Conservation (phyloP, 352 stramenopile species). For the Globisporangium carolinianum region DNA sequence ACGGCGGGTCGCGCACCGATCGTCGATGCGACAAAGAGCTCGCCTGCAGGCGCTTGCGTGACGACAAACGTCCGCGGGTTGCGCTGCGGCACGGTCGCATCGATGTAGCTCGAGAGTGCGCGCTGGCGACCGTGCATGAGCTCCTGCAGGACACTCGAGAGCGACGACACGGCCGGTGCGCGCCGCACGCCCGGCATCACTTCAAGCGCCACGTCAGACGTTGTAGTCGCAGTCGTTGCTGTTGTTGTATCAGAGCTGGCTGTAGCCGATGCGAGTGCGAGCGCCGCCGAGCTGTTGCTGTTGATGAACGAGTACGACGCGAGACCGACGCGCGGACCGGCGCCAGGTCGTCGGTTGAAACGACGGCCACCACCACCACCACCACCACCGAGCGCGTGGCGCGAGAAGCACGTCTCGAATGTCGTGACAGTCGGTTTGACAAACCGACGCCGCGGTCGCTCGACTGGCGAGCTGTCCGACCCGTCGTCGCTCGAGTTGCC, state of each 20-base stretch:
- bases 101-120: slow-evolving; percentile 32
- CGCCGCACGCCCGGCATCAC: background rate
- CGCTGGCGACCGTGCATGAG: slow-evolving; percentile 34
- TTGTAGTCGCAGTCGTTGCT: background rate
- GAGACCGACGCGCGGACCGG: slow-evolving; percentile 7
- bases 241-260: background rate
- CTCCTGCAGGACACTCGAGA: slow-evolving; percentile 41
- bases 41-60: slow-evolving; percentile 26
- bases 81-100: slow-evolving; percentile 26
- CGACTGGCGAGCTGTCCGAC: background rate
- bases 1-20: slow-evolving; percentile 22
- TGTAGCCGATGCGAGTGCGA: slow-evolving; percentile 1
- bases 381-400: slow-evolving; percentile 7
- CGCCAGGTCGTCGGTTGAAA: slow-evolving; percentile 2
- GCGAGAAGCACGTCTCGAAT: slow-evolving; percentile 44
- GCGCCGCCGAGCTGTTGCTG: slow-evolving; percentile 7
- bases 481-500: background rate
- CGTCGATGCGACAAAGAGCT: slow-evolving; percentile 32
- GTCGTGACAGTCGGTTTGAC: slow-evolving; percentile 37
- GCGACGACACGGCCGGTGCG: slow-evolving; percentile 29
- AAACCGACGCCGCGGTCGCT: slow-evolving; percentile 32
- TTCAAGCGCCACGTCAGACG: too few relatives aligned
- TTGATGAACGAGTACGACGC: slow-evolving; percentile 14
- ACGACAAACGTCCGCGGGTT: slow-evolving; percentile 31
- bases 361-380: background rate